phyloP scores from a whole-genome alignment of 2,329 filamentous ascomycete genomes.

The Apiospora sp. region DNA sequence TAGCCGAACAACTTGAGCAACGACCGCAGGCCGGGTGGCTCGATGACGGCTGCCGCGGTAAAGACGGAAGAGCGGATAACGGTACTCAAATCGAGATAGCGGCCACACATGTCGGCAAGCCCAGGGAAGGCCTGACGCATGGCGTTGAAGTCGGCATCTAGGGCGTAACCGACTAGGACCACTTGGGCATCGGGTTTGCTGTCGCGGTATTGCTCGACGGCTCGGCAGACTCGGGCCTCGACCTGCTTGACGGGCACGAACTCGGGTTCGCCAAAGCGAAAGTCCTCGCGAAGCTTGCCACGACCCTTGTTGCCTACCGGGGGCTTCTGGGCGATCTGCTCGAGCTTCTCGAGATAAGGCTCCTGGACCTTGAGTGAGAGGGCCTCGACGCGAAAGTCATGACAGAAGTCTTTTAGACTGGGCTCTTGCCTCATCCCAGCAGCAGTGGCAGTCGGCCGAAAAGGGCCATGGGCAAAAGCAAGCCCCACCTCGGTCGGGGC shows the following conservation, averaged over 20 bases:
- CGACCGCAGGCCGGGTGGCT: conserved; percentile 5
- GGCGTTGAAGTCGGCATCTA: conserved; percentile 13
- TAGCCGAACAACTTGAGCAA: conserved; percentile 16
- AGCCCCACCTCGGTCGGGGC: conserved; percentile 3
- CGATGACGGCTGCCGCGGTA: not conserved
- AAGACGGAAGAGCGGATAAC: not conserved
- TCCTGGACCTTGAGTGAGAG: conserved; percentile 2
- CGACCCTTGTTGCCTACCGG: not conserved
- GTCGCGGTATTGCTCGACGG: conserved; percentile 1
- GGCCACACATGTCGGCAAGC: conserved; percentile 10
- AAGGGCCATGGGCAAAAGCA: not conserved
- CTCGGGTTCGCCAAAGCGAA: not conserved
- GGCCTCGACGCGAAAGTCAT: not conserved
- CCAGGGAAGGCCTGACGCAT: conserved; percentile 5
- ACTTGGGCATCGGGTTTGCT: not conserved
- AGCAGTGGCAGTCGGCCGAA: not conserved
- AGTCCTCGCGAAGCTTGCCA: conserved; percentile 7
- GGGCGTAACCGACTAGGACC: conserved; percentile 2
- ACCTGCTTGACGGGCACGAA: not conserved
- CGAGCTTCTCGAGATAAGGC: conserved; percentile 8
- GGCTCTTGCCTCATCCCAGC: not conserved
- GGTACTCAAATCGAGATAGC: conserved; percentile 7
- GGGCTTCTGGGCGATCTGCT: not conserved
- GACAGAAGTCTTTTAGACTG: not conserved
- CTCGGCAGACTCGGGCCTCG: conserved; percentile 4